These are phyloP conservation scores for Platanus orientalis DNA, from an alignment of 164 flowering plant genomes.

Conservation along the genomic window DNA sequence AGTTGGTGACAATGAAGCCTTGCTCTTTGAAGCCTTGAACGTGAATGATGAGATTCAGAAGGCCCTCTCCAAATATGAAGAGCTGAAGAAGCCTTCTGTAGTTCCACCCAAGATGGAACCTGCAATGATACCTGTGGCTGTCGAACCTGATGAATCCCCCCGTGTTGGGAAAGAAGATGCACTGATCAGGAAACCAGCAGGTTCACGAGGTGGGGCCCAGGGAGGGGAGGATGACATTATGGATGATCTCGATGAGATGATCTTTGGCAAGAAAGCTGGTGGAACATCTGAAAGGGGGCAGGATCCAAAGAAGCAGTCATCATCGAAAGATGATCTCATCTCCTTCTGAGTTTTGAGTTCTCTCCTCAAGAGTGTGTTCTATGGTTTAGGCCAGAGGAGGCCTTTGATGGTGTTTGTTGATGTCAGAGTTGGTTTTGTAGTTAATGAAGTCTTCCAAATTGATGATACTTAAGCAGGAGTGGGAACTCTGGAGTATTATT, in stretches of 20 bases:
- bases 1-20: constrained; percentile 81
- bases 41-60: constrained; percentile 92
- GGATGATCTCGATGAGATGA: constrained; percentile 99
- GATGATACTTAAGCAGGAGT: neutral
- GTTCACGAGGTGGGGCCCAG: constrained; percentile 38
- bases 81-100: constrained; percentile 47
- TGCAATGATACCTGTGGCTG: constrained; percentile 89
- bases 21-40: constrained; percentile 94
- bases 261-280: constrained; percentile 78
- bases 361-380: neutral
- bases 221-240: constrained; percentile 65
- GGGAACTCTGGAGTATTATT: too few relatives aligned
- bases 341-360: constrained; percentile 43
- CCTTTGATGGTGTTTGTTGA: constrained; percentile 14
- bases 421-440: neutral
- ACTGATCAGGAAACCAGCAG: constrained; percentile 59
- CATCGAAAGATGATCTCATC: constrained; percentile 76
- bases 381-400: constrained; percentile 1
- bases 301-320: constrained; percentile 50
- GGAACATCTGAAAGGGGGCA: constrained; percentile 48
- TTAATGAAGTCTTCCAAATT: neutral
- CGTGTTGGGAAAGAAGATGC: constrained; percentile 59
- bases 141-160: constrained; percentile 91
- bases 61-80: constrained; percentile 69
- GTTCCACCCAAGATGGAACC: constrained; percentile 54